Evolutionary conservation across 192 early-diverging fungal species (phyloP).

Genomic region (Podila epigama): DNA sequence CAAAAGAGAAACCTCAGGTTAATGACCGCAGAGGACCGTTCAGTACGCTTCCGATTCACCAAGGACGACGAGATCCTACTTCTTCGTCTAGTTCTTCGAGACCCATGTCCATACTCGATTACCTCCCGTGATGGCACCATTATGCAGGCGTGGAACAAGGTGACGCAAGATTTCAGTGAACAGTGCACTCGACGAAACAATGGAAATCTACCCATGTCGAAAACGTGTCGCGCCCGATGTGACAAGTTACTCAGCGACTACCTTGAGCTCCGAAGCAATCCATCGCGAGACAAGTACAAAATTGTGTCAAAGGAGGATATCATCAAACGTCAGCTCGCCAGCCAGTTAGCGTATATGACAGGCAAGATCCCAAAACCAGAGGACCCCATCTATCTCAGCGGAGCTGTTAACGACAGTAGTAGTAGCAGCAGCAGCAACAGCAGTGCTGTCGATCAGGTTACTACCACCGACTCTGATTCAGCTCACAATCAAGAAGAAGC

Average conservation of each 20-base stretch:
- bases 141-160: slow-evolving; percentile 37
- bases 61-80: slow-evolving; percentile 44
- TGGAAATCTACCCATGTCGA: slow-evolving; percentile 24
- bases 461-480: no score
- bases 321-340: slow-evolving; percentile 19
- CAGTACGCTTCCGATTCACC: slow-evolving; percentile 38
- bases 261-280: slow-evolving; percentile 4
- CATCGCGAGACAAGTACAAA: slow-evolving; percentile 5
- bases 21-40: slow-evolving; percentile 20
- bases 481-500: no score
- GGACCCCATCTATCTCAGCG: background rate
- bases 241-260: slow-evolving; percentile 37
- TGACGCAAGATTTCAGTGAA: slow-evolving; percentile 22
- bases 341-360: slow-evolving; percentile 1
- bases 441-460: background rate
- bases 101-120: slow-evolving; percentile 39
- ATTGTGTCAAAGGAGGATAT: slow-evolving; percentile 29
- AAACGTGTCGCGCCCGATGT: slow-evolving; percentile 31
- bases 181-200: slow-evolving; percentile 16
- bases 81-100: slow-evolving; percentile 19
- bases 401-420: no score
- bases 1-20: background rate
- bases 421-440: background rate
- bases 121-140: slow-evolving; percentile 36
- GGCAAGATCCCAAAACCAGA: slow-evolving; percentile 6